Percentiles rank a stretch among this genome's conserved stretches.
phyloP scores from a whole-genome alignment of 352 stramenopile species.

The Pythium aphanidermatum region DNA sequence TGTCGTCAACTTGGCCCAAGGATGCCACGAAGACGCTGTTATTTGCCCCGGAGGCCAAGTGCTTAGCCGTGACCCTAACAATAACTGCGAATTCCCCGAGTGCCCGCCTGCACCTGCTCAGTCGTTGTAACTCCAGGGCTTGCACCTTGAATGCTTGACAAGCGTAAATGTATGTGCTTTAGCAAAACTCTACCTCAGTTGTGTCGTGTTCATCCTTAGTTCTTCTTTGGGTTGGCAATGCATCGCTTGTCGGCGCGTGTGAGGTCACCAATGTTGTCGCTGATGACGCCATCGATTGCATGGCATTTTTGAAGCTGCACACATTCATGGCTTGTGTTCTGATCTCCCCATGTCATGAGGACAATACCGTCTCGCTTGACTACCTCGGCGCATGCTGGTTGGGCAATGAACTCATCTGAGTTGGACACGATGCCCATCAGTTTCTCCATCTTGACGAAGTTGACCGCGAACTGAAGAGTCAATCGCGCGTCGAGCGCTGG shows the following conservation, averaged over 20 bases:
- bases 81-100: conserved; percentile 27
- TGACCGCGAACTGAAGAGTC: conserved; percentile 57
- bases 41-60: conserved; percentile 8
- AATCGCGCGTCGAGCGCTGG: conserved; percentile 43
- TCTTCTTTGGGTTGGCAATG: background rate
- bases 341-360: conserved; percentile 70
- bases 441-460: conserved; percentile 56
- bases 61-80: conserved; percentile 21
- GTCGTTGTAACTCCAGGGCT: too few species aligned
- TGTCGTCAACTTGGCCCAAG: too few species aligned
- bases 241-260: conserved; percentile 12
- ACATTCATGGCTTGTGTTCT: conserved; percentile 68
- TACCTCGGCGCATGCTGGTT: conserved; percentile 36
- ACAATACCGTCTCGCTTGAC: conserved; percentile 42
- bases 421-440: conserved; percentile 71
- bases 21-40: conserved; percentile 40
- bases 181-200: background rate
- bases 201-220: too few species aligned
- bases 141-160: too few species aligned
- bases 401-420: conserved; percentile 57
- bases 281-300: conserved; percentile 72
- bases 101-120: too few species aligned
- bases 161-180: background rate
- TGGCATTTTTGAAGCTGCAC: conserved; percentile 67
- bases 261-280: conserved; percentile 78